These are phyloP conservation scores for Vitis rupestris DNA, from an alignment of 164 flowering plant genomes.

Conservation along the genomic window DNA sequence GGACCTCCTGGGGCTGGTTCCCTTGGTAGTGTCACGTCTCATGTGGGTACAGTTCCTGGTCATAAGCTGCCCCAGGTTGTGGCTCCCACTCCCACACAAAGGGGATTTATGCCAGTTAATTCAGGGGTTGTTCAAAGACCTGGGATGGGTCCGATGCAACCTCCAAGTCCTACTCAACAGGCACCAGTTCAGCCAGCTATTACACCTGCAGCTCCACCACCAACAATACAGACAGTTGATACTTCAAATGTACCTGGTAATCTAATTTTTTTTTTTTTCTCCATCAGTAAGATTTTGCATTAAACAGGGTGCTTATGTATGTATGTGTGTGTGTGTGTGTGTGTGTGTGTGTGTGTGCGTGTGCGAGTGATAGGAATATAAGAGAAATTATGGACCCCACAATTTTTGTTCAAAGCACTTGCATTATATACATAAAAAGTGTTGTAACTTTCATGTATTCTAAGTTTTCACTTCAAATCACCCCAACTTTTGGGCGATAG, in stretches of 20 bases:
- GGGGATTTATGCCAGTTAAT: conserved; percentile 69
- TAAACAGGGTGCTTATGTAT: not conserved
- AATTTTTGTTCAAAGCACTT: no score
- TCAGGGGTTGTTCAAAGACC: conserved; percentile 60
- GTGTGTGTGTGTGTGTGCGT: no score
- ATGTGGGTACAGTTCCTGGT: conserved; percentile 36
- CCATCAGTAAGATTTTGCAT: not conserved
- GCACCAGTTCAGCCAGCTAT: conserved; percentile 40
- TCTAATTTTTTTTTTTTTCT: not conserved
- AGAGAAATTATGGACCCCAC: no score
- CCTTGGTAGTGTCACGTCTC: conserved; percentile 45
- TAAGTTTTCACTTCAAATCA: no score
- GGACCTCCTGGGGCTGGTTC: conserved; percentile 43
- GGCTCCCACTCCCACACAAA: conserved; percentile 45
- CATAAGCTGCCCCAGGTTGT: conserved; percentile 55
- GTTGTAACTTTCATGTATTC: no score
- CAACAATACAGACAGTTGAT: conserved; percentile 91
- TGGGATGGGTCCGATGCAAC: conserved; percentile 53
- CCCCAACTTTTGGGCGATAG: no score
- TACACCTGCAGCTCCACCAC: conserved; percentile 80
- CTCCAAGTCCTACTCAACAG: conserved; percentile 61
- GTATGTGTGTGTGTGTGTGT: no score
- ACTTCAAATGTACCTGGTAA: conserved; percentile 93
- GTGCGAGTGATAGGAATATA: no score
- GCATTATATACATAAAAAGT: no score